These are phyloP conservation scores for Acacia concinna DNA, from an alignment of 331 rosid species.

Conservation along the genomic window DNA sequence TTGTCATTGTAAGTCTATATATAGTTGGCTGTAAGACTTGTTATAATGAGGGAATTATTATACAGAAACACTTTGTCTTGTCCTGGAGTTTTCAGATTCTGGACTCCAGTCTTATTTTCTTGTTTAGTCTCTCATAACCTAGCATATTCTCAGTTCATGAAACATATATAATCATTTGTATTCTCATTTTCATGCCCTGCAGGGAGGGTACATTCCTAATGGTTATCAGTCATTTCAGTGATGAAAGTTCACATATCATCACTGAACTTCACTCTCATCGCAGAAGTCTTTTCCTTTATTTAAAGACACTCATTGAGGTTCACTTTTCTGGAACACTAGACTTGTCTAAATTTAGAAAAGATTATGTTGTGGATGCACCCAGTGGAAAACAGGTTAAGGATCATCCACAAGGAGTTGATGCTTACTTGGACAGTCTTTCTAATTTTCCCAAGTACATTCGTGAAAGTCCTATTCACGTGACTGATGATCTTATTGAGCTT, in stretches of 20 bases:
- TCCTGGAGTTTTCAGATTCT: too few species aligned
- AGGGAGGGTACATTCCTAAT: conserved; percentile 80
- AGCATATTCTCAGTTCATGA: conserved; percentile 1
- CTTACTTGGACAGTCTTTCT: conserved; percentile 72
- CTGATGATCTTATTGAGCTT: conserved; percentile 90
- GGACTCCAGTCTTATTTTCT: too few species aligned
- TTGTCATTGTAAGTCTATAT: too few species aligned
- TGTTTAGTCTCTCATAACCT: too few species aligned
- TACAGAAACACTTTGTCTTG: too few species aligned
- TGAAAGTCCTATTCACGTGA: conserved; percentile 68
- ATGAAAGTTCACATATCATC: conserved; percentile 66
- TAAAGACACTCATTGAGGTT: conserved; percentile 85
- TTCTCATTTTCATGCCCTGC: conserved; percentile 31
- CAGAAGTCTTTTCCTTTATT: conserved; percentile 81
- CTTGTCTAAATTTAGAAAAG: conserved; percentile 61
- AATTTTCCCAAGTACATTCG: conserved; percentile 77
- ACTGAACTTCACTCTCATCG: conserved; percentile 72
- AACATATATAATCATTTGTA: conserved; percentile 25
- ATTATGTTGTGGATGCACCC: conserved; percentile 36
- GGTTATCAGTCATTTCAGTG: conserved; percentile 65
- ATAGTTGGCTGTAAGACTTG: too few species aligned
- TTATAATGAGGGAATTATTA: too few species aligned
- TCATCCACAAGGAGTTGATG: conserved; percentile 53
- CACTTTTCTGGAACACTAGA: conserved; percentile 80
- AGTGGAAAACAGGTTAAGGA: conserved; percentile 50